Percentiles rank a stretch among this genome's conserved stretches.
Conservation (phyloP, 495 filamentous ascomycete genomes). For the Hypoxylon crocopeplum region DNA sequence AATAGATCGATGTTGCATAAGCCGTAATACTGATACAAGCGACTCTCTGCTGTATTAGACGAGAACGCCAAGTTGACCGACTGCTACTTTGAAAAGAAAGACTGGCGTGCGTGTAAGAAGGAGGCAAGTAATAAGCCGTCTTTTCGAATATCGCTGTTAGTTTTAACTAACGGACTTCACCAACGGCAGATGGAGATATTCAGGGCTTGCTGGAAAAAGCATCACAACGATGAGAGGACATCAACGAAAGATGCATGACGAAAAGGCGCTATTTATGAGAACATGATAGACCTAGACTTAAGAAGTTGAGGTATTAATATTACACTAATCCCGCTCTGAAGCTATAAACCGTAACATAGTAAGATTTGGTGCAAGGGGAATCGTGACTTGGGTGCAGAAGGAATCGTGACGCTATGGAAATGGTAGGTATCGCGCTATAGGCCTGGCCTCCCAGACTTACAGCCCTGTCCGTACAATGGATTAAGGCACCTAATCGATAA, state of each 20-base stretch:
- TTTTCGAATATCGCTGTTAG: neutral
- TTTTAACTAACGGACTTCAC: slow-evolving; percentile 19
- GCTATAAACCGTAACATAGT: too few relatives aligned
- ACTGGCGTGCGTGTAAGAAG: slow-evolving; percentile 88
- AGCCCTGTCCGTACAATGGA: too few relatives aligned
- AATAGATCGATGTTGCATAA: neutral
- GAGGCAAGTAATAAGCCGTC: slow-evolving; percentile 69
- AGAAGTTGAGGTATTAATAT: slow-evolving; percentile 31
- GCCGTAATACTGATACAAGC: neutral
- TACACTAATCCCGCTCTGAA: slow-evolving; percentile 17
- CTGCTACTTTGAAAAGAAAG: slow-evolving; percentile 95
- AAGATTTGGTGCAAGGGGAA: too few relatives aligned
- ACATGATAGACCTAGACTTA: neutral
- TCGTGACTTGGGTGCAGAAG: neutral
- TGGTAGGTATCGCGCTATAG: too few relatives aligned
- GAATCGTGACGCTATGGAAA: neutral
- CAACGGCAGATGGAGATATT: slow-evolving; percentile 85
- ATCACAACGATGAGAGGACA: slow-evolving; percentile 87
- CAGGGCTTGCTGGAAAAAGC: slow-evolving; percentile 88
- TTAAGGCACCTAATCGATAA: too few relatives aligned
- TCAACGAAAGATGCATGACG: slow-evolving; percentile 68
- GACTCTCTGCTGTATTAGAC: slow-evolving; percentile 51
- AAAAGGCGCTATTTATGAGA: slow-evolving; percentile 5
- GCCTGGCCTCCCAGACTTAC: too few relatives aligned
- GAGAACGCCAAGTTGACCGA: slow-evolving; percentile 93